A percentile compares a stretch with the other conserved stretches of the same genome.
phyloP scores from a whole-genome alignment of 306 rosid genomes.

The Fagus sylvatica region DNA sequence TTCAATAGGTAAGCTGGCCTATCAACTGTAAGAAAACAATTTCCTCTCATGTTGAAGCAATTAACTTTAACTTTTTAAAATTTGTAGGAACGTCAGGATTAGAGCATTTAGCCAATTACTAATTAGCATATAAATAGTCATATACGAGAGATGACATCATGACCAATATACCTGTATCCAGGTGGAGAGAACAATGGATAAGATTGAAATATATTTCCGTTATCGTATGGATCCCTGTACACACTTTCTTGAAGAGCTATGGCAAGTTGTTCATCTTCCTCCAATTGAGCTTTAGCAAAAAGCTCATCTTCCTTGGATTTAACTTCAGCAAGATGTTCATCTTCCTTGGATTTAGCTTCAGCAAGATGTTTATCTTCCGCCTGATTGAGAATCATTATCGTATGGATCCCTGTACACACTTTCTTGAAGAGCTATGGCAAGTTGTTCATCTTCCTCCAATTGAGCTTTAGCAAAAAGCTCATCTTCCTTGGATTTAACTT shows the following conservation, averaged over 20 bases:
- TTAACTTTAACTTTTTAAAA: neutral
- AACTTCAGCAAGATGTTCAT: no score
- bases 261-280: constrained; percentile 95
- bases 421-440: no score
- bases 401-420: no score
- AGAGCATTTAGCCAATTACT: neutral
- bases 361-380: no score
- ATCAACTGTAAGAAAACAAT: neutral
- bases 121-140: neutral
- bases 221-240: constrained; percentile 51
- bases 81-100: neutral
- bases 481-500: no score
- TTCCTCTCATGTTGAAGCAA: neutral
- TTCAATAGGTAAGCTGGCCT: neutral
- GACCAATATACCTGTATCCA: constrained; percentile 63
- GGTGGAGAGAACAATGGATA: constrained; percentile 47
- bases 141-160: constrained; percentile 20
- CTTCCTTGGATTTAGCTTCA: no score
- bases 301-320: no score
- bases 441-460: no score
- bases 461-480: no score
- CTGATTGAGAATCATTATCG: no score
- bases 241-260: constrained; percentile 90
- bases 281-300: constrained; percentile 20
- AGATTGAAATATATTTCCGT: constrained; percentile 58